Evolutionary conservation across 192 early-diverging fungal species (phyloP).

Genomic region (Entomortierella chlamydospora): DNA sequence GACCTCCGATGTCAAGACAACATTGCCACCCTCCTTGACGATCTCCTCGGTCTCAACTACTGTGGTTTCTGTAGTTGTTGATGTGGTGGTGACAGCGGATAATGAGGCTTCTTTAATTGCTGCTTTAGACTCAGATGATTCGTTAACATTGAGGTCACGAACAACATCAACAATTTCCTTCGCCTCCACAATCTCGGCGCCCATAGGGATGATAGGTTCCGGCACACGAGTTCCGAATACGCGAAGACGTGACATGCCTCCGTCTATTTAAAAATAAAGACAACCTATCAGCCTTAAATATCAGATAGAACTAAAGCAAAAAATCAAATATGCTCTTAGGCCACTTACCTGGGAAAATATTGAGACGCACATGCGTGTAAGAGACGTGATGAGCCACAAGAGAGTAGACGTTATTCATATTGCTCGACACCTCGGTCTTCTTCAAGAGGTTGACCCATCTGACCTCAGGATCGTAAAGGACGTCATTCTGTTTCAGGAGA

Average conservation of each 20-base stretch:
- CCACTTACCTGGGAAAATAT: constrained; percentile 76
- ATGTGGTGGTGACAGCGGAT: not conserved
- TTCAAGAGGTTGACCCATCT: constrained; percentile 68
- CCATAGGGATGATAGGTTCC: constrained; percentile 16
- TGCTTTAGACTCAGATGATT: constrained; percentile 1
- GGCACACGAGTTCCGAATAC: constrained; percentile 72
- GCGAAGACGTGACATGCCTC: constrained; percentile 89
- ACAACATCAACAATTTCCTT: constrained; percentile 18
- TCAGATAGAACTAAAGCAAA: no score
- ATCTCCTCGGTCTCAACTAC: constrained; percentile 2
- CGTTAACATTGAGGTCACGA: constrained; percentile 33
- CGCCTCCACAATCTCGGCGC: constrained; percentile 15
- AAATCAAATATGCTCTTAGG: no score
- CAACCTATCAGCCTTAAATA: constrained; percentile 2
- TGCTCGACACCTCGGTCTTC: constrained; percentile 72
- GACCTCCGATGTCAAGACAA: constrained; percentile 26
- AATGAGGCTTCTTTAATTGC: not conserved
- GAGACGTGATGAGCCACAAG: constrained; percentile 59
- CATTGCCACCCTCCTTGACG: not conserved
- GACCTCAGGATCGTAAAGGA: constrained; percentile 48
- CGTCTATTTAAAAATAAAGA: constrained; percentile 77
- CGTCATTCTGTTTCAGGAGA: constrained; percentile 25
- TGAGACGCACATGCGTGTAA: constrained; percentile 76
- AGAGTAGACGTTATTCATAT: constrained; percentile 79
- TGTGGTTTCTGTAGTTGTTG: not conserved